Percentiles rank a stretch among this genome's conserved stretches.
Conservation (phyloP, 441 rosid species). For the Jatropha podagrica region DNA sequence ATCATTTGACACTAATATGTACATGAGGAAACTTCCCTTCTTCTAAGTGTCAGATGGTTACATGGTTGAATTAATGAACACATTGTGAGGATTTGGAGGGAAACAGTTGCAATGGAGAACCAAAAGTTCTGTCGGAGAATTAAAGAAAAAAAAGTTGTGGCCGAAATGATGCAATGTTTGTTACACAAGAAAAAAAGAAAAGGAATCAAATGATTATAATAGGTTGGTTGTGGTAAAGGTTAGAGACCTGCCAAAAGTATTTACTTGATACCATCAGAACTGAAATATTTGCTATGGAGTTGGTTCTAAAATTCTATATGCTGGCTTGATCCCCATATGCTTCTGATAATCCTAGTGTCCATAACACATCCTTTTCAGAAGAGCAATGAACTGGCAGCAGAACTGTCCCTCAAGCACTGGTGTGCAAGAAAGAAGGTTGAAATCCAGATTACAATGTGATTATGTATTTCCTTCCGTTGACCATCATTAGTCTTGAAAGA, state of each 20-base stretch:
- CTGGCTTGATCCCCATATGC: neutral
- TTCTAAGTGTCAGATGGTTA: neutral
- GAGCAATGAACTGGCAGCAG: neutral
- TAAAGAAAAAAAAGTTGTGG: too few relatives aligned
- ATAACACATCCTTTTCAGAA: neutral
- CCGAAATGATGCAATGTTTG: neutral
- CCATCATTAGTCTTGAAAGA: neutral
- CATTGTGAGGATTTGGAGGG: neutral
- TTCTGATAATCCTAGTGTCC: neutral
- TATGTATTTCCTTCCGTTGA: neutral
- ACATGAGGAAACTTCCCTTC: neutral
- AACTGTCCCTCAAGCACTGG: neutral
- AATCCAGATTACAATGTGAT: neutral
- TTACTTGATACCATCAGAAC: neutral
- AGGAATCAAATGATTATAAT: neutral
- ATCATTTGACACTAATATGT: neutral
- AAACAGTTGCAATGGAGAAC: too few relatives aligned
- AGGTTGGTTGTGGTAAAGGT: neutral
- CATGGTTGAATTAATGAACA: neutral
- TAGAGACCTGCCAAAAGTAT: neutral
- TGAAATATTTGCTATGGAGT: neutral
- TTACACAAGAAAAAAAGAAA: neutral
- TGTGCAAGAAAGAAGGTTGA: neutral
- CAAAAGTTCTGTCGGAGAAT: too few relatives aligned
- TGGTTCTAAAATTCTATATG: neutral